phyloP scores from a whole-genome alignment of 345 rosid genomes.

The Eucalyptus shirleyi region DNA sequence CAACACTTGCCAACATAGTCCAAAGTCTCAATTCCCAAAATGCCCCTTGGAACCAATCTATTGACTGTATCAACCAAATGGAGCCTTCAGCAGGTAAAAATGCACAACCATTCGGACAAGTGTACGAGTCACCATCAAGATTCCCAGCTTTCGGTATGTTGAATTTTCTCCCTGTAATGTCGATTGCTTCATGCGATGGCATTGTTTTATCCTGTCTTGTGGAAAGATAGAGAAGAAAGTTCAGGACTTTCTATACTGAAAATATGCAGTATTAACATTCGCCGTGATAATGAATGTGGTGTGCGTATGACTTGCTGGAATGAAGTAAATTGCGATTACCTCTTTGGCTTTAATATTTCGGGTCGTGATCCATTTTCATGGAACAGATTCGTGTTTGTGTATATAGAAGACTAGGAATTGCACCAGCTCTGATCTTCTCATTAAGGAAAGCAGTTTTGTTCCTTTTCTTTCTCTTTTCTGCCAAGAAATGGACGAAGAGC shows the following conservation, averaged over 20 bases:
- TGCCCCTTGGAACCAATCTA: too few relatives aligned
- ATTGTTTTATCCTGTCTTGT: too few relatives aligned
- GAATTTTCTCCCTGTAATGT: too few relatives aligned
- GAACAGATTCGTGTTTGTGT: neutral
- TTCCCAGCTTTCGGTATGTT: too few relatives aligned
- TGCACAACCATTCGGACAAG: too few relatives aligned
- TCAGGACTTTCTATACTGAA: too few relatives aligned
- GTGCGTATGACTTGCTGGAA: neutral
- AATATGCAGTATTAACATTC: neutral
- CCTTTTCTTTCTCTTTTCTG: neutral
- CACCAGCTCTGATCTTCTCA: neutral
- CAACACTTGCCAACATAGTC: too few relatives aligned
- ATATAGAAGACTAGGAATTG: neutral
- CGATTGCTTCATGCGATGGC: rapidly evolving
- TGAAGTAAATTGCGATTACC: neutral
- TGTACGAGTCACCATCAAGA: too few relatives aligned
- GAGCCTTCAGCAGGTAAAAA: too few relatives aligned
- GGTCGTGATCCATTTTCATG: neutral
- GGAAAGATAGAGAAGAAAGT: too few relatives aligned
- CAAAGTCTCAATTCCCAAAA: too few relatives aligned
- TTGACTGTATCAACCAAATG: too few relatives aligned
- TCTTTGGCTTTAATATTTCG: neutral
- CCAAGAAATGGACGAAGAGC: neutral
- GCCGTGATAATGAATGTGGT: neutral
- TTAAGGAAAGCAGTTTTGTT: neutral